Evolutionary conservation across 495 filamentous ascomycete species (phyloP).

Genomic region (Apodospora peruviana): DNA sequence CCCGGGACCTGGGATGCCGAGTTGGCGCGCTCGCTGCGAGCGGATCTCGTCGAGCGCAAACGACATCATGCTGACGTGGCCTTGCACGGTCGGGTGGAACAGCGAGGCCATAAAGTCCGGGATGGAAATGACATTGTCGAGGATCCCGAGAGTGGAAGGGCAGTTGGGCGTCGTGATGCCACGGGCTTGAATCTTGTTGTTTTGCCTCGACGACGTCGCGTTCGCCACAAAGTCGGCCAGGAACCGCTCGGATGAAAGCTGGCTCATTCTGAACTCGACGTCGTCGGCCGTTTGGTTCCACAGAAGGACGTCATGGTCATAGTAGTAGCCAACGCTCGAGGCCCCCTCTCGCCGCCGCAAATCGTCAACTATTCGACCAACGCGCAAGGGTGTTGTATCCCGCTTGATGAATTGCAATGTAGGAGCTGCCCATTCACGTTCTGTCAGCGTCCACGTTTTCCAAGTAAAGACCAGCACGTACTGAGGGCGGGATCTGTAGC

Average conservation of each 20-base stretch:
- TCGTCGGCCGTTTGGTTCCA: neutral
- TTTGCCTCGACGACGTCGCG: neutral
- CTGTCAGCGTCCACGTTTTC: neutral
- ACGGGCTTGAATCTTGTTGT: constrained; percentile 3
- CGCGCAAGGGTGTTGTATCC: neutral
- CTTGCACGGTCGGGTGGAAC: constrained; percentile 26
- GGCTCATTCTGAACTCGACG: neutral
- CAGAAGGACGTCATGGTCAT: no score
- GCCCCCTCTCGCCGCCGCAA: no score
- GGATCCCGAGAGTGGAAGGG: constrained; percentile 1
- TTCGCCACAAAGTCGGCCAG: no score
- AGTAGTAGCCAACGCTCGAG: no score
- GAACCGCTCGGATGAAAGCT: no score
- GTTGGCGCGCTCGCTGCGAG: no score
- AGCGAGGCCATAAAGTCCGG: constrained; percentile 17
- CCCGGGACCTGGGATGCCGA: no score
- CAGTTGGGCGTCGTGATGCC: constrained; percentile 5
- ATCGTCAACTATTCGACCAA: no score
- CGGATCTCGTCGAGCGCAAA: constrained; percentile 12
- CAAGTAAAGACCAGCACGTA: constrained; percentile 18
- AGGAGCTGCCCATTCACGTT: no score
- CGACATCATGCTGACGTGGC: constrained; percentile 17
- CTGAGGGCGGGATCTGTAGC: constrained; percentile 15
- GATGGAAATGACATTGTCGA: no score
- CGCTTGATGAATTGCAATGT: neutral